These are phyloP conservation scores for Parascedosporium putredinis DNA, from an alignment of 2,329 filamentous ascomycete genomes.

Conservation along the genomic window DNA sequence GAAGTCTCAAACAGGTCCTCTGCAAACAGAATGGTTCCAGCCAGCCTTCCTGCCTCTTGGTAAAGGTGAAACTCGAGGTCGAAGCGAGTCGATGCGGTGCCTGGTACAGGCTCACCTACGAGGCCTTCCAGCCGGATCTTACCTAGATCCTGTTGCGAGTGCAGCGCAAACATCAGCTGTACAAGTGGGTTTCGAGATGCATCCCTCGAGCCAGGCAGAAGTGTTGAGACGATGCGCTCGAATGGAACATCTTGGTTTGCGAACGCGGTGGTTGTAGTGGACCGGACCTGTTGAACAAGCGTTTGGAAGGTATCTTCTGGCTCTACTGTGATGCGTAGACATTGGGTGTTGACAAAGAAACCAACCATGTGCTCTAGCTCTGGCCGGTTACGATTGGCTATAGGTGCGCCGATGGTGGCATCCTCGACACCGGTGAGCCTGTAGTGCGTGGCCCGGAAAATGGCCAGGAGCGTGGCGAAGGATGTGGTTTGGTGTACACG, in stretches of 20 bases:
- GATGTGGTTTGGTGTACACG: neutral
- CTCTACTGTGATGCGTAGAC: conserved; percentile 8
- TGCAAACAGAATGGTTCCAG: neutral
- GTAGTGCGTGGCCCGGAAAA: conserved; percentile 17
- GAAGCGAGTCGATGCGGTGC: neutral
- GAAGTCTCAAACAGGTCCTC: neutral
- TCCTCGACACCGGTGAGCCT: conserved; percentile 17
- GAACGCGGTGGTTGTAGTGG: conserved; percentile 8
- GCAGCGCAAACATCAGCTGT: conserved; percentile 13
- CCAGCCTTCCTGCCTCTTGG: neutral
- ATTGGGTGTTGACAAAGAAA: conserved; percentile 5
- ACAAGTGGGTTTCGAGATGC: conserved; percentile 12
- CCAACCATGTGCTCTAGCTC: conserved; percentile 9
- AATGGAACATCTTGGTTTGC: conserved; percentile 17
- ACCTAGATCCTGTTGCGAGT: conserved; percentile 12
- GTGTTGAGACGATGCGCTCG: conserved; percentile 12
- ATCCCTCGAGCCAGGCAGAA: conserved; percentile 6
- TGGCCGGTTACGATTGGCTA: conserved; percentile 3
- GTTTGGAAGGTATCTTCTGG: conserved; percentile 11
- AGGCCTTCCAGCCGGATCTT: neutral
- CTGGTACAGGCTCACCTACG: neutral
- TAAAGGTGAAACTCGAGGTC: neutral
- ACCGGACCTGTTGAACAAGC: conserved; percentile 13
- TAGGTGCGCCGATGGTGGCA: conserved; percentile 13
- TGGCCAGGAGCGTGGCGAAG: conserved; percentile 13